Percentiles rank a stretch among this genome's conserved stretches.
Conservation (phyloP, 1,284 basidiomycete genomes). For the Cryptococcus jaspeensis region DNA sequence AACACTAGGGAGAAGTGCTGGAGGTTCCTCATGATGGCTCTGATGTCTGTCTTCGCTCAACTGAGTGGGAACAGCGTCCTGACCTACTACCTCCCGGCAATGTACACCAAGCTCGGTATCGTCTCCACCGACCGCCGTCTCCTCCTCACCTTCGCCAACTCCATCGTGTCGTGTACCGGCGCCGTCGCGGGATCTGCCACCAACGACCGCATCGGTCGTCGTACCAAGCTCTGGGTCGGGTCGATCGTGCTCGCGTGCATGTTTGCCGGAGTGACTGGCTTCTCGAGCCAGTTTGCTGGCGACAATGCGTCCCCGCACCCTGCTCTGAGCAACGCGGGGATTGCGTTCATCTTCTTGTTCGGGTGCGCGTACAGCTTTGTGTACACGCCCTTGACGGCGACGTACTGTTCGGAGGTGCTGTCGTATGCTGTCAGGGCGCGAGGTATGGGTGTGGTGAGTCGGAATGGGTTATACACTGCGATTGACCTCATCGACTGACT, state of each 20-base stretch:
- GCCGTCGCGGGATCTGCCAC: slow-evolving; percentile 24
- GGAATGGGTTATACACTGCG: background rate
- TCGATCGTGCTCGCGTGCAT: slow-evolving; percentile 21
- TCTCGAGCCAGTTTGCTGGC: slow-evolving; percentile 20
- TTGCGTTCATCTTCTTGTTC: slow-evolving; percentile 28
- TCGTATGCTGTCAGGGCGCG: slow-evolving; percentile 29
- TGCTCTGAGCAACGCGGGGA: slow-evolving; percentile 20
- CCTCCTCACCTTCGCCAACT: slow-evolving; percentile 29
- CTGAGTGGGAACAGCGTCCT: slow-evolving; percentile 22
- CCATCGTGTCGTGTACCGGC: slow-evolving; percentile 24
- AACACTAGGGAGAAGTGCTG: slow-evolving; percentile 20
- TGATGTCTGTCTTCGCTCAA: slow-evolving; percentile 31
- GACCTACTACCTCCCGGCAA: slow-evolving; percentile 26
- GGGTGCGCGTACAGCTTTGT: slow-evolving; percentile 22
- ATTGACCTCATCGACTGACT: background rate
- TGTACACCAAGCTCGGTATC: slow-evolving; percentile 26
- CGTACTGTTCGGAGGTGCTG: slow-evolving; percentile 28
- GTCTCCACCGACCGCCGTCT: slow-evolving; percentile 21
- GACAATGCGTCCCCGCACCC: background rate
- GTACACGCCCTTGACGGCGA: slow-evolving; percentile 30
- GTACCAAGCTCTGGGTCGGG: slow-evolving; percentile 28
- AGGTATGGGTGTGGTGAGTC: slow-evolving; percentile 28
- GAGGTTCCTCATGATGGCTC: slow-evolving; percentile 25
- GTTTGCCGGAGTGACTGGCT: slow-evolving; percentile 23
- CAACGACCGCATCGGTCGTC: slow-evolving; percentile 25